Evolutionary conservation across 495 filamentous ascomycete genomes (phyloP).

Genomic region (Annulohypoxylon moriforme): DNA sequence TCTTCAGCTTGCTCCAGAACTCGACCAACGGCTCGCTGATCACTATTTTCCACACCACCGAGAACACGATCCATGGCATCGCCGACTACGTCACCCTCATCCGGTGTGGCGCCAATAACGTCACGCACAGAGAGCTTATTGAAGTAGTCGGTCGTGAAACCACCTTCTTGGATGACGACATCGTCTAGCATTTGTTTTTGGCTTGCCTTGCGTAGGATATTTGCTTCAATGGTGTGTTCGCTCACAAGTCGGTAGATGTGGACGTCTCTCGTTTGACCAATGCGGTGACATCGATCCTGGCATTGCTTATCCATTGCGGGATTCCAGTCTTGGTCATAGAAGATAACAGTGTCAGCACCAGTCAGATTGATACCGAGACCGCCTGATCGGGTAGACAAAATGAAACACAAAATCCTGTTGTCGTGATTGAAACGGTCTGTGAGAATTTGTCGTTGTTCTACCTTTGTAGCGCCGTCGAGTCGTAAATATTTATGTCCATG

Average conservation of each 20-base stretch:
- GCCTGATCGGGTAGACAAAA: constrained; percentile 92
- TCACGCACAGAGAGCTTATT: constrained; percentile 80
- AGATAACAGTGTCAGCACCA: constrained; percentile 97
- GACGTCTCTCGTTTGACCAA: constrained; percentile 97
- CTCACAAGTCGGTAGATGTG: constrained; percentile 98
- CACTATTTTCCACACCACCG: constrained; percentile 64
- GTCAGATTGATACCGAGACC: constrained; percentile 97
- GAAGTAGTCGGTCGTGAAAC: constrained; percentile 98
- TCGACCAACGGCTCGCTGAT: constrained; percentile 61
- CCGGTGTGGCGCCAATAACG: constrained; percentile 64
- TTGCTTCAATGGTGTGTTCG: constrained; percentile 98
- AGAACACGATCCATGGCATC: constrained; percentile 90
- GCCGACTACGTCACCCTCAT: constrained; percentile 64
- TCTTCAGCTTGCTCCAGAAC: constrained; percentile 92
- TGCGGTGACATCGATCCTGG: constrained; percentile 96
- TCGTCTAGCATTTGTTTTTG: constrained; percentile 99
- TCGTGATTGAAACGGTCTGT: constrained; percentile 98
- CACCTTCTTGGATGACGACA: constrained; percentile 97
- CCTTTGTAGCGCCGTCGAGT: constrained; percentile 92
- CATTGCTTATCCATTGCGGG: constrained; percentile 99
- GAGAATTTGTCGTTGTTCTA: constrained; percentile 93
- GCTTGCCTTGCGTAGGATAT: constrained; percentile 94
- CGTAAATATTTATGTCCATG: constrained; percentile 97
- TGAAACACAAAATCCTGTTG: constrained; percentile 90
- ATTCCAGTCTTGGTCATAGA: constrained; percentile 99